phyloP scores from a whole-genome alignment of 441 rosid species.

The Arabidopsis hybrid region DNA sequence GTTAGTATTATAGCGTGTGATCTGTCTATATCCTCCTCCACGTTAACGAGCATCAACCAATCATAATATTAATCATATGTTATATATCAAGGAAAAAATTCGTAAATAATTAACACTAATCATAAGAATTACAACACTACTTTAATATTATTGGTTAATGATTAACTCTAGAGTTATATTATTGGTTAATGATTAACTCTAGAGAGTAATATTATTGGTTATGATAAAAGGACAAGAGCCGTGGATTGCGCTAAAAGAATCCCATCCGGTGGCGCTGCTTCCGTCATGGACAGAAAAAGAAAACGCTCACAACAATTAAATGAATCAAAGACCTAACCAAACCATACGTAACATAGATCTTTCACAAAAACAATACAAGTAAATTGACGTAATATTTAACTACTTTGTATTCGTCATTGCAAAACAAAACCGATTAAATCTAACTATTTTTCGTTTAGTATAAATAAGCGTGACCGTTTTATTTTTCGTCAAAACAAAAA shows the following conservation, averaged over 20 bases:
- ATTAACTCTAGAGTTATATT: neutral
- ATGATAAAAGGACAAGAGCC: slow-evolving; percentile 17
- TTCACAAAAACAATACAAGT: neutral
- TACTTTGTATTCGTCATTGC: slow-evolving; percentile 1
- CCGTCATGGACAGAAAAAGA: slow-evolving; percentile 33
- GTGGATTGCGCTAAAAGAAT: neutral
- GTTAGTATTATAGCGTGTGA: neutral
- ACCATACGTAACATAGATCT: slow-evolving; percentile 32
- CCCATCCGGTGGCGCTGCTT: neutral
- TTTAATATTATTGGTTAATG: neutral
- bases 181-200: neutral
- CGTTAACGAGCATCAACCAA: neutral
- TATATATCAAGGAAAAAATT: too few species aligned
- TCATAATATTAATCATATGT: neutral
- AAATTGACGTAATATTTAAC: slow-evolving; percentile 5
- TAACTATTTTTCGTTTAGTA: neutral
- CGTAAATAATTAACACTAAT: neutral
- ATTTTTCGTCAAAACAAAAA: neutral
- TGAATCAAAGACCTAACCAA: slow-evolving; percentile 23
- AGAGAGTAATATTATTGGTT: neutral
- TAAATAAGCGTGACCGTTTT: neutral
- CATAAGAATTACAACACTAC: neutral
- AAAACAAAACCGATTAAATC: neutral
- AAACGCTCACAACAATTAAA: slow-evolving; percentile 38
- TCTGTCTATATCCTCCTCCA: neutral